Conservation (phyloP, 495 filamentous ascomycete species). For the Lepraria neglecta region DNA sequence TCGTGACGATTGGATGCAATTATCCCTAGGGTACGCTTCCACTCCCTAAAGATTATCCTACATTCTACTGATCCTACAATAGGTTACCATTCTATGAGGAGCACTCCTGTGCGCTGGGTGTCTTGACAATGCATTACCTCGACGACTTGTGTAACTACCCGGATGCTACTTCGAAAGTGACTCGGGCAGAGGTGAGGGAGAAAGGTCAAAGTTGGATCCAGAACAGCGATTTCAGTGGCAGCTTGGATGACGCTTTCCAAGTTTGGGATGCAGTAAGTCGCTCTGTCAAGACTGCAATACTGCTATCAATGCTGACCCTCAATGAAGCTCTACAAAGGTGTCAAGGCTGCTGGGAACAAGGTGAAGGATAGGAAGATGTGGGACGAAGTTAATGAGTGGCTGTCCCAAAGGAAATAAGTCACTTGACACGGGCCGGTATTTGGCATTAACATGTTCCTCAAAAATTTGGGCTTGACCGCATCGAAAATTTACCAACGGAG, state of each 20-base stretch:
- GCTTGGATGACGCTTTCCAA: conserved; percentile 71
- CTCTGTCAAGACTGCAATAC: background rate
- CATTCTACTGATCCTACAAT: conserved; percentile 31
- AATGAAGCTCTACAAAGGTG: conserved; percentile 54
- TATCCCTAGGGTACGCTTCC: conserved; percentile 62
- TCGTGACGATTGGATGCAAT: conserved; percentile 59
- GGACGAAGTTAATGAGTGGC: conserved; percentile 60
- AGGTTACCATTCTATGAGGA: conserved; percentile 83
- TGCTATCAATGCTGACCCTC: background rate
- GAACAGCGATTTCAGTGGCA: conserved; percentile 65
- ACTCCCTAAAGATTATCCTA: background rate
- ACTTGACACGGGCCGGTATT: background rate
- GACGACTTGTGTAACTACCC: conserved; percentile 64
- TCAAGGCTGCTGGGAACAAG: conserved; percentile 58
- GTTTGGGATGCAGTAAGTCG: conserved; percentile 72
- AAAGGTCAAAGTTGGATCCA: conserved; percentile 70
- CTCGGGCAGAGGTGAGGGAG: conserved; percentile 52
- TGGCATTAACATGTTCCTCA: background rate
- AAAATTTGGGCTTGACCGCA: background rate
- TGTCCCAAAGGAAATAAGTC: conserved; percentile 46
- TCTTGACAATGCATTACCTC: conserved; percentile 86
- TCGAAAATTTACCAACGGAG: background rate
- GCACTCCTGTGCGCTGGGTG: conserved; percentile 77
- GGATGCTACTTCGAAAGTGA: conserved; percentile 51
- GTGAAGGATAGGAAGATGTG: conserved; percentile 57